These are phyloP conservation scores for Cordyceps fumosorosea DNA, from an alignment of 2,329 filamentous ascomycete genomes.

Conservation along the genomic window DNA sequence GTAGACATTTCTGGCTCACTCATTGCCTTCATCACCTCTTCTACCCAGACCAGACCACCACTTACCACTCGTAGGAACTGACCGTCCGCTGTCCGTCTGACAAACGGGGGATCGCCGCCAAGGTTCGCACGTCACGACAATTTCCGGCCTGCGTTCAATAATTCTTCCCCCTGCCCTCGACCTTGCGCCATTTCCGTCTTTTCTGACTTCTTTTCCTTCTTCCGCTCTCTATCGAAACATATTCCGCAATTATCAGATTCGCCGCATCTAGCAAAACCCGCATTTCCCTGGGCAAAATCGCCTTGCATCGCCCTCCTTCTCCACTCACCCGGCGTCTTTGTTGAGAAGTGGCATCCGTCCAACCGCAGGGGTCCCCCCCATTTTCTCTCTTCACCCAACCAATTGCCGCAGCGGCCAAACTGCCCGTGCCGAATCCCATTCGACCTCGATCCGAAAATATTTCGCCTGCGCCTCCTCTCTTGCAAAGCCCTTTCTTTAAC, in stretches of 20 bases:
- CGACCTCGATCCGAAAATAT: slow-evolving; percentile 13
- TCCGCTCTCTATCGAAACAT: neutral
- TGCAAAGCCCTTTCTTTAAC: neutral
- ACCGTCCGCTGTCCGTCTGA: neutral
- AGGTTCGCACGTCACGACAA: slow-evolving; percentile 10
- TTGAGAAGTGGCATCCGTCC: slow-evolving; percentile 4
- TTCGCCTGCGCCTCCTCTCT: neutral
- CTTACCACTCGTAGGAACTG: too few species aligned
- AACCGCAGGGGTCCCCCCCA: neutral
- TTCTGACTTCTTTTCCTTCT: neutral
- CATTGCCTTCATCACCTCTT: too few species aligned
- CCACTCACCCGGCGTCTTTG: slow-evolving; percentile 3
- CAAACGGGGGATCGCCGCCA: slow-evolving; percentile 8
- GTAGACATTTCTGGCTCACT: neutral
- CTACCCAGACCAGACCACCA: too few species aligned
- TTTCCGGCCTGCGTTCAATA: slow-evolving; percentile 5
- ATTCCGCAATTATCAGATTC: neutral
- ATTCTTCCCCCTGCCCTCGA: neutral
- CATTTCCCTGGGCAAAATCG: neutral
- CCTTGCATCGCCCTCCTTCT: neutral
- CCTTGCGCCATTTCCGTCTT: neutral
- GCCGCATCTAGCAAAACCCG: neutral
- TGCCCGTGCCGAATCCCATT: slow-evolving; percentile 3
- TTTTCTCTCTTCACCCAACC: slow-evolving; percentile 9
- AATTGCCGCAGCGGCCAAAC: slow-evolving; percentile 5